Conservation (phyloP, 1,284 basidiomycete species). For the Tilletia walkeri region DNA sequence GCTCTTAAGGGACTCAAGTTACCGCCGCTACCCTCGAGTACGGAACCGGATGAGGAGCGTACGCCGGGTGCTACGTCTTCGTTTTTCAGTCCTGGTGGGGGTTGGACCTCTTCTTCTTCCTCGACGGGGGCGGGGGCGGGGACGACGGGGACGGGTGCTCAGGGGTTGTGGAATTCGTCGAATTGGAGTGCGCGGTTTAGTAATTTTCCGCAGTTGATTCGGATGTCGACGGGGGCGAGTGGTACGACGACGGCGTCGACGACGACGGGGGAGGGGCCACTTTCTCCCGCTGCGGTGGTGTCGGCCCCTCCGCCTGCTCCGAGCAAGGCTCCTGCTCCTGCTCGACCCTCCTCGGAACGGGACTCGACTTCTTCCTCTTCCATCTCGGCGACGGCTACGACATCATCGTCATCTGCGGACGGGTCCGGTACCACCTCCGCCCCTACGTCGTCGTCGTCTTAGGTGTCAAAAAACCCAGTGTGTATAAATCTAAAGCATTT, state of each 20-base stretch:
- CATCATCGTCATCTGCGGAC: too few relatives aligned
- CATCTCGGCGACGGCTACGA: too few relatives aligned
- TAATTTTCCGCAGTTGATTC: conserved; percentile 29
- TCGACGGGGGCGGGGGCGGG: not conserved
- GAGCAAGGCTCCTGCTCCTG: not conserved
- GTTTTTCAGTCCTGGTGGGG: conserved; percentile 25
- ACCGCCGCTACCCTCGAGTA: conserved; percentile 45
- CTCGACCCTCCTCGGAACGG: too few relatives aligned
- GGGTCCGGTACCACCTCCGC: too few relatives aligned
- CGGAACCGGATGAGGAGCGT: conserved; percentile 31
- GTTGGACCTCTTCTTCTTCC: conserved; percentile 20
- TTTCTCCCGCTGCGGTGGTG: not conserved
- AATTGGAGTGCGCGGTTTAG: conserved; percentile 22
- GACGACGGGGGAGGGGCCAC: too few relatives aligned
- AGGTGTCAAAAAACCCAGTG: too few relatives aligned
- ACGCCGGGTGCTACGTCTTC: not conserved
- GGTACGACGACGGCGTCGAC: too few relatives aligned
- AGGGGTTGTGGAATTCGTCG: conserved; percentile 12
- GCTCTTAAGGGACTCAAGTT: conserved; percentile 41
- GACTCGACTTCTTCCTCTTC: too few relatives aligned
- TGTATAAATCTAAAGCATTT: too few relatives aligned
- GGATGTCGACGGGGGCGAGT: conserved; percentile 29
- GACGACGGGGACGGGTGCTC: not conserved
- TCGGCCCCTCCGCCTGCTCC: not conserved
- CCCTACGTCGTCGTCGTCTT: too few relatives aligned